Base-by-base conservation (phyloP, 208 protist species). In the Crithidia bombi region DNA sequence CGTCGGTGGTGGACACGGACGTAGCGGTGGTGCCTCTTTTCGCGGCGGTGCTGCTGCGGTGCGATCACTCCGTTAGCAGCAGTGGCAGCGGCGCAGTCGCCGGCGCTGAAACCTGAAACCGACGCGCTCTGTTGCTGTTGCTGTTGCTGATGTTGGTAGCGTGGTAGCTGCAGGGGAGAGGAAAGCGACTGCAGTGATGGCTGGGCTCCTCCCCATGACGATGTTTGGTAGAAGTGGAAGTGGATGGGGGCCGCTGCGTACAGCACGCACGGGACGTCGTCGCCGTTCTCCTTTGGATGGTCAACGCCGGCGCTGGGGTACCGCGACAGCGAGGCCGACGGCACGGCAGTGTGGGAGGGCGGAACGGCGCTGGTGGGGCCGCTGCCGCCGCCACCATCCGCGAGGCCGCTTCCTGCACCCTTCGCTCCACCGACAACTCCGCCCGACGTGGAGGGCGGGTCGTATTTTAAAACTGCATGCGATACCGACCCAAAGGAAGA, bases 1-100 rank as follows among this genome's bases (percentile, higher is more conserved):
- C 63, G 71, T 19, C 63, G 58, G 23, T 82, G 77, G 43, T 75
- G 77, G 12, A 73, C 70, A 14, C 66, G 56, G 6, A 77, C 73
- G 66, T 75, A 75, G 35, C 71, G 77, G 52, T 82, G 73, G 32
- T 75, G 69, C 3, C 61, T 50, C 71, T 67, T 72, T 49, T 59
- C 63, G 3, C 71, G 63, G 30, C 5, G 30, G 5, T 9, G 14
- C 2, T 6, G 30, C 21, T 28, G 54, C 35, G 12, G 32, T 41
- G 28, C 23, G 7, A 28, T 23, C 5, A 23, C 46, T 41, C 14
- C 10, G 14, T 6, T 6, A 41, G 14, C 38, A 41, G 38, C 38
- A 41, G 38, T 14, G 14, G n/a, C 46, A 17, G 46, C 46, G 2
- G 46, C n/a, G 23, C n/a, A n/a, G n/a, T n/a, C n/a, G n/a, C n/a